Evolutionary conservation across 495 filamentous ascomycete species (phyloP).

Genomic region (Bacidia gigantensis): DNA sequence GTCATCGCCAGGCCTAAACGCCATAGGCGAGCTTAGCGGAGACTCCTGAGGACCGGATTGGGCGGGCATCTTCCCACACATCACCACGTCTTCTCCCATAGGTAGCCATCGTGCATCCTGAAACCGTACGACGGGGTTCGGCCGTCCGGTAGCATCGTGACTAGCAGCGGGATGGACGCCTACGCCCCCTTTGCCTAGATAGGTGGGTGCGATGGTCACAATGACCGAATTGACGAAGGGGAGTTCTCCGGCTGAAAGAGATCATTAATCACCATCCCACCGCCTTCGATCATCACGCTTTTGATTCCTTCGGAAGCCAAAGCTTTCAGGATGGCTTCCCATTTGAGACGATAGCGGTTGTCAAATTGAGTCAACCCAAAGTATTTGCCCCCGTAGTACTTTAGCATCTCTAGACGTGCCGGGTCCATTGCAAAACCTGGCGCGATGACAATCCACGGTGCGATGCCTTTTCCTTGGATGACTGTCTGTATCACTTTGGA

Average conservation of each 20-base stretch:
- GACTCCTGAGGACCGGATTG: neutral
- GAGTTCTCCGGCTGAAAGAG: conserved; percentile 48
- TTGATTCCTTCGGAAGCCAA: conserved; percentile 46
- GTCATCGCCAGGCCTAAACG: neutral
- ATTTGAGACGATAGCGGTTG: conserved; percentile 38
- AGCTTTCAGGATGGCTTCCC: conserved; percentile 46
- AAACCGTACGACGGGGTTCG: conserved; percentile 46
- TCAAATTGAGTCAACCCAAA: conserved; percentile 36
- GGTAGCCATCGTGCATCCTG: conserved; percentile 56
- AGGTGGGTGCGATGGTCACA: conserved; percentile 73
- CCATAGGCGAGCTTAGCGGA: neutral
- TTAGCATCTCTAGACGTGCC: conserved; percentile 32
- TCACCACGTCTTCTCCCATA: conserved; percentile 58
- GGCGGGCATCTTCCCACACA: conserved; percentile 47
- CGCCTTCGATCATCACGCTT: conserved; percentile 84
- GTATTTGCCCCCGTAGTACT: conserved; percentile 36
- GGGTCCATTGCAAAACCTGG: conserved; percentile 36
- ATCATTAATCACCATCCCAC: conserved; percentile 62
- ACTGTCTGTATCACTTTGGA: conserved; percentile 53
- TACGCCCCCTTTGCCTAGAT: conserved; percentile 67
- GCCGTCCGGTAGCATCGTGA: conserved; percentile 33
- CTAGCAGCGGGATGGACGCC: conserved; percentile 48
- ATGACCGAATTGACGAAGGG: conserved; percentile 59
- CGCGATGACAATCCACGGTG: conserved; percentile 53
- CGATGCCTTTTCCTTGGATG: conserved; percentile 50